Conservation (phyloP, 2,329 filamentous ascomycete species). For the Aaosphaeria arxii region DNA sequence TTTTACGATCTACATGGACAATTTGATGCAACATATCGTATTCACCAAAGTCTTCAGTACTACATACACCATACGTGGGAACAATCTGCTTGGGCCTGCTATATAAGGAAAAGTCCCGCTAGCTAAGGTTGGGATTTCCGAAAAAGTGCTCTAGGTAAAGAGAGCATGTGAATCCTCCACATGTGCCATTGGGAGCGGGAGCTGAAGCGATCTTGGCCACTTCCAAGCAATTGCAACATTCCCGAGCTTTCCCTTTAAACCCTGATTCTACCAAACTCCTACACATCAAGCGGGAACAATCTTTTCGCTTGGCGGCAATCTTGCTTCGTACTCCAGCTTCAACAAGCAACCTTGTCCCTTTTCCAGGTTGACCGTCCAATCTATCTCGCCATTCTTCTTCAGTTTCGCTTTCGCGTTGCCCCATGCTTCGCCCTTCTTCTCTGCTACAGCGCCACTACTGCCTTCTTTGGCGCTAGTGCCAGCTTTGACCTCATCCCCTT, state of each 20-base stretch:
- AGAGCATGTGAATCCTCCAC: too few relatives aligned
- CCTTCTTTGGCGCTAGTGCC: conserved; percentile 11
- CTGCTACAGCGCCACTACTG: conserved; percentile 4
- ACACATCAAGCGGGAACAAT: conserved; percentile 20
- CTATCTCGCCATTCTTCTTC: conserved; percentile 16
- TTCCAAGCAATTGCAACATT: too few relatives aligned
- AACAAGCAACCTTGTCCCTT: conserved; percentile 58
- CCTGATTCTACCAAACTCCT: background rate
- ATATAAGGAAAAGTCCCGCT: too few relatives aligned
- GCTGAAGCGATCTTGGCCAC: too few relatives aligned
- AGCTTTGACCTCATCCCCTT: conserved; percentile 12
- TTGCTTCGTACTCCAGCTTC: conserved; percentile 60
- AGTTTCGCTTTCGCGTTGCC: conserved; percentile 24
- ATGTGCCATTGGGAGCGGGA: too few relatives aligned
- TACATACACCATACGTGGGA: too few relatives aligned
- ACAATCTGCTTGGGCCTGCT: too few relatives aligned
- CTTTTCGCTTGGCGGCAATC: conserved; percentile 52
- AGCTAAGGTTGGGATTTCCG: too few relatives aligned
- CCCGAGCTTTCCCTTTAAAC: background rate
- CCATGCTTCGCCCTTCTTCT: conserved; percentile 32
- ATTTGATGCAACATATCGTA: too few relatives aligned
- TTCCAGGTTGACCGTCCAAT: conserved; percentile 16
- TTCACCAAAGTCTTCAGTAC: too few relatives aligned
- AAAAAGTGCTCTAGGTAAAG: too few relatives aligned
- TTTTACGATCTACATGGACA: too few relatives aligned